phyloP scores from a whole-genome alignment of 139 green algal genomes.

The Zygnema circumcarinatum region DNA sequence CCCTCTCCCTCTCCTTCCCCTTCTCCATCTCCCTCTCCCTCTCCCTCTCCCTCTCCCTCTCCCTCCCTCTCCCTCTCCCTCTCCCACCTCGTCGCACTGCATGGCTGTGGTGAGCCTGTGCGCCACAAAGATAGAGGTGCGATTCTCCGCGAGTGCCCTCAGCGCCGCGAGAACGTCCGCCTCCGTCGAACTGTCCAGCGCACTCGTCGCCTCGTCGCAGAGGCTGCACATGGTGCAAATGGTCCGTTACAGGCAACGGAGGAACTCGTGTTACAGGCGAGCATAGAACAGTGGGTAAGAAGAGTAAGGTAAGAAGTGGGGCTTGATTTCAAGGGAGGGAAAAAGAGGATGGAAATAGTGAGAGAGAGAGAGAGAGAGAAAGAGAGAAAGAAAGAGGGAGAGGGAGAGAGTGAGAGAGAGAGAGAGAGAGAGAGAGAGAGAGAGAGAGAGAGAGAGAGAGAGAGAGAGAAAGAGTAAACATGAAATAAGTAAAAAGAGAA shows the following conservation, averaged over 20 bases:
- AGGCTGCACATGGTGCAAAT: not conserved
- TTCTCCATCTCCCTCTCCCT: too few species aligned
- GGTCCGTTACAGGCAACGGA: too few species aligned
- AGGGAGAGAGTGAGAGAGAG: not conserved
- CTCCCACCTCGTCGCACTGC: slow-evolving; percentile 40
- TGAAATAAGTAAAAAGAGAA: not conserved
- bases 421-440: not conserved
- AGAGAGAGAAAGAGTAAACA: not conserved
- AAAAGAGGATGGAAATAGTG: not conserved
- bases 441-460: not conserved
- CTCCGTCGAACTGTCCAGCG: slow-evolving; percentile 86
- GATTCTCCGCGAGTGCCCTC: slow-evolving; percentile 55
- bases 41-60: slow-evolving; percentile 8
- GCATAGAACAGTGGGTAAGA: not conserved
- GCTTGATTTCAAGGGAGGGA: not conserved
- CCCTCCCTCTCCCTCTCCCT: slow-evolving; percentile 1
- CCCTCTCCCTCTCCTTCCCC: slow-evolving; percentile 64
- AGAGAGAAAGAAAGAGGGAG: not conserved
- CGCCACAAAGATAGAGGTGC: slow-evolving; percentile 94
- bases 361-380: not conserved
- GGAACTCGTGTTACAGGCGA: too few species aligned
- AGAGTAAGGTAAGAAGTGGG: not conserved
- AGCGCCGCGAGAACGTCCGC: slow-evolving; percentile 28
- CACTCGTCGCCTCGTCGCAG: slow-evolving; percentile 81
- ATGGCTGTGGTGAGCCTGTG: slow-evolving; percentile 90